Evolutionary conservation across 169 alveolate species (phyloP), one percentile per base, ranked within the genome.

Genomic region (Cryptosporidium meleagridis): DNA sequence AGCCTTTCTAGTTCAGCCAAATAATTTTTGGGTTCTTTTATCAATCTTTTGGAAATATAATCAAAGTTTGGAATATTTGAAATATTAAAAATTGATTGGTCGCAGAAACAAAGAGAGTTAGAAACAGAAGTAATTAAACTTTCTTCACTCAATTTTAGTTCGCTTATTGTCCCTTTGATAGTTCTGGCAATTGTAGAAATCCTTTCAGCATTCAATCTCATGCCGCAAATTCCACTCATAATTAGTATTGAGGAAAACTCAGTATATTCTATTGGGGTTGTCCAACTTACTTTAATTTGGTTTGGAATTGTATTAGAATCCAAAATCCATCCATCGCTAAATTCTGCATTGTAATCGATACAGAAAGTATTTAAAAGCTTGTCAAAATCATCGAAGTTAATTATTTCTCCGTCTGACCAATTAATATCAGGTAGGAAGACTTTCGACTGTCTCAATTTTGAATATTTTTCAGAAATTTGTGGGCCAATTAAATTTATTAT

Each of bases 251-350:
- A 80, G 7, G 89, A 80, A 9, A 62, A 45, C 41, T 65, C 73
- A 1, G 62, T 53, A 62, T 80, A 80, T 80, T 80, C 89, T 23
- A 7, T 80, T 62, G 89, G 75, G 18, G 89, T 80, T 62, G 89
- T 59, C 89, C 89, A 80, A 21, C 21, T 80, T 41, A 80, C 62
- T 45, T 80, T 65, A 33, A 80, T 80, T 65, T 80, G 89, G 48
- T 80, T 80, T 18, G 89, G 62, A 37, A 67, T 65, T 26, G 89
- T 80, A 37, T 37, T 80, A 16, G 75, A 80, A 14, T 80, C 89
- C 37, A 80, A 33, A 31, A 80, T 62, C 73, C 80, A 80, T 8
- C 75, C 75, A 65, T 80, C 75, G 9, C 80, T 37, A 41, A 80
- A 62, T 7, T 65, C 75, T 3, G 89, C 89, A 62, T 80, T 37